phyloP scores from a whole-genome alignment of 2,329 filamentous ascomycete genomes.

The Periconia macrospinosa region DNA sequence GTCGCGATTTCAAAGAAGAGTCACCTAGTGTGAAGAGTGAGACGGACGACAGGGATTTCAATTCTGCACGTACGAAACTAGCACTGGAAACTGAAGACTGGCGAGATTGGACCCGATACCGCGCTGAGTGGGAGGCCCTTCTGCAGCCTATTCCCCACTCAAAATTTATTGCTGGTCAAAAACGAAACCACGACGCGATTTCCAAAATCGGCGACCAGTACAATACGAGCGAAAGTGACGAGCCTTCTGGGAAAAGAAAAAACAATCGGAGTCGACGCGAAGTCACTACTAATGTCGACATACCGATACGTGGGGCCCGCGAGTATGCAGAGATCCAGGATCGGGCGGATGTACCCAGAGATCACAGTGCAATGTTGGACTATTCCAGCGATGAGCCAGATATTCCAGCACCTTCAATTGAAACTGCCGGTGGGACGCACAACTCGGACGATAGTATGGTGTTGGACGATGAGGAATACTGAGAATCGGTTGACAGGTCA shows the following conservation, averaged over 20 bases:
- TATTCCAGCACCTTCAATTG: constrained; percentile 6
- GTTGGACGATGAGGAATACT: neutral
- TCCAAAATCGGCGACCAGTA: neutral
- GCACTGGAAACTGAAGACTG: constrained; percentile 49
- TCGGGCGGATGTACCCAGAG: neutral
- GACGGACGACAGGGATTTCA: constrained; percentile 24
- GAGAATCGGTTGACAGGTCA: neutral
- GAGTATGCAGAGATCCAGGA: constrained; percentile 11
- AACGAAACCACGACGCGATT: constrained; percentile 16
- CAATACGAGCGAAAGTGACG: constrained; percentile 1
- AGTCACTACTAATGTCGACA: neutral
- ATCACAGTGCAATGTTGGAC: neutral
- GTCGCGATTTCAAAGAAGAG: constrained; percentile 19
- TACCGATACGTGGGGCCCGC: constrained; percentile 12
- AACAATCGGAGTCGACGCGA: neutral
- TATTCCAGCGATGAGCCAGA: neutral
- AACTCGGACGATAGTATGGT: neutral
- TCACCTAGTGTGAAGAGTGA: constrained; percentile 19
- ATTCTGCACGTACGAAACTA: constrained; percentile 22
- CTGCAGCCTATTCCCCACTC: constrained; percentile 14
- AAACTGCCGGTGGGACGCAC: neutral
- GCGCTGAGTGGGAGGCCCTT: constrained; percentile 54
- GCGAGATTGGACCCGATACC: constrained; percentile 51
- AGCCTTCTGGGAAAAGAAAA: neutral
- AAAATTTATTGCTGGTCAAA: constrained; percentile 14